Evolutionary conservation across 169 alveolate species (phyloP), one percentile per base, ranked within the genome.

Genomic region (Cryptosporidium baileyi): DNA sequence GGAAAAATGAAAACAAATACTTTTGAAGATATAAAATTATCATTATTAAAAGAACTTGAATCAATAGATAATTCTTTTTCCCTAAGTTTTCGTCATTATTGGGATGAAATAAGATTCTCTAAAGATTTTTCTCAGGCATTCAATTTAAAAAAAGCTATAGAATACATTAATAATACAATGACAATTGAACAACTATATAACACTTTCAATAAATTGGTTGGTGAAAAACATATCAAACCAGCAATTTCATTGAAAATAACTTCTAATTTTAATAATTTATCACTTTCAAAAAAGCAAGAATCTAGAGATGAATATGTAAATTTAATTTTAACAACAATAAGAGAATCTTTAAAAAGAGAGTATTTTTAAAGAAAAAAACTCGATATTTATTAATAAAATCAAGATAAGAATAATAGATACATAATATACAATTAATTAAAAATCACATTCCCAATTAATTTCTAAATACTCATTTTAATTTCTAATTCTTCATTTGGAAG

Each of bases 141-240:
- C 9, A 59, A 74, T 41, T 17, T 15, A 51, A 32, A 52, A 34
- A 74, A 30, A 30, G 85, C 85, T 22, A 32, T 74, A 2, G 74
- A 74, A 13, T 74, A 74, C 54, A 74, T 74, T 32, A 51, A 74
- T 51, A 54, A 74, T 57, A 51, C n/a, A 1, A 51, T 74, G 44
- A 54, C 85, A n/a, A 74, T 74, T 52, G 49, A 74, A 24, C 59
- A 52, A 11, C 60, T 74, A 13, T 54, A 74, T 34, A 74, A 51
- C 17, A 74, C 85, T 9, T 74, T 74, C 40, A 52, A 17, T 36
- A 74, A 74, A 74, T 43, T 74, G 4, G 40, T 74, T 7, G 13
- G 19, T 74, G 13, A 28, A 13, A 34, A 17, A n/a, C 15, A 38
- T 3, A 8, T 17, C 13, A 17, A 8, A 17, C 17, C n/a, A 34